Evolutionary conservation across 345 rosid species (phyloP).

Genomic region (Syzygium jambos): DNA sequence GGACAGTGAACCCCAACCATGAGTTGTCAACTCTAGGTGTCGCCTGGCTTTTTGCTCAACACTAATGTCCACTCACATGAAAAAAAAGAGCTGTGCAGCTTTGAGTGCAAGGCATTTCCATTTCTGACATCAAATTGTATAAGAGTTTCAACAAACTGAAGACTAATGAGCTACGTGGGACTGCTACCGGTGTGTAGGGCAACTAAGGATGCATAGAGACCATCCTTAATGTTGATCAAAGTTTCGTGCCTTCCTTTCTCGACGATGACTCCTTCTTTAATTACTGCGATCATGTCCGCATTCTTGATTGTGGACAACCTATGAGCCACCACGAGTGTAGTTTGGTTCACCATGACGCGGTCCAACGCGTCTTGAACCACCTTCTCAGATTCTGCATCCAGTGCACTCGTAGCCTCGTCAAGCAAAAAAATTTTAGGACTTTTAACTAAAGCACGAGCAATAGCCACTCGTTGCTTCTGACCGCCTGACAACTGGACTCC

Average conservation of each 20-base stretch:
- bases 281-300: constrained; percentile 52
- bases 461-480: constrained; percentile 55
- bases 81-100: background rate
- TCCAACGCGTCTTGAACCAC: constrained; percentile 54
- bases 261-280: constrained; percentile 43
- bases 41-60: background rate
- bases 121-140: background rate
- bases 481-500: constrained; percentile 51
- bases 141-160: background rate
- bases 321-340: constrained; percentile 43
- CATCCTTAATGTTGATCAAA: constrained; percentile 27
- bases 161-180: background rate
- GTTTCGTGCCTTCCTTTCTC: constrained; percentile 55
- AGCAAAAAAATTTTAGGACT: constrained; percentile 36
- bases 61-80: background rate
- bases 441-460: constrained; percentile 48
- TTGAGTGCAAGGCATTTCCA: background rate
- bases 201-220: constrained; percentile 40
- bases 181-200: constrained; percentile 17
- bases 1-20: too few relatives aligned
- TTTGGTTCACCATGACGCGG: constrained; percentile 32
- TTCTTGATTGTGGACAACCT: constrained; percentile 45
- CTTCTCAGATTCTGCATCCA: constrained; percentile 48
- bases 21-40: background rate
- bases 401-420: constrained; percentile 57